Evolutionary conservation across 2,329 filamentous ascomycete species (phyloP).

Genomic region (Orbilia javanica): DNA sequence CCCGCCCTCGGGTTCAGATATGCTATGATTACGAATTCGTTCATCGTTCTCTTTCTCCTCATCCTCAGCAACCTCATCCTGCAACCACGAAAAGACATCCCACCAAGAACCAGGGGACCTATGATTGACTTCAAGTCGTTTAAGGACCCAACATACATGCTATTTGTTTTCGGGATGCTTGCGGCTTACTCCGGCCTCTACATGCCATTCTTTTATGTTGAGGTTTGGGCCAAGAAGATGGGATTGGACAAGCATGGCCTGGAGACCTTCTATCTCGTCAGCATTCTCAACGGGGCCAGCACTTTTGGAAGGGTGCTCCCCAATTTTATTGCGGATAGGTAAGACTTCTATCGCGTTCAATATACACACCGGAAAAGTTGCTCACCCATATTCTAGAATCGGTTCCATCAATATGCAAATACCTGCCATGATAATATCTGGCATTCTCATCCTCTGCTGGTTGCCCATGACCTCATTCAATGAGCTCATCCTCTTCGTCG

Average conservation of each 20-base stretch:
- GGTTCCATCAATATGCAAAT: slow-evolving; percentile 57
- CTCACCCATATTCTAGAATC: slow-evolving; percentile 25
- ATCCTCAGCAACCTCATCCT: slow-evolving; percentile 69
- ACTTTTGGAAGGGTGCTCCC: slow-evolving; percentile 68
- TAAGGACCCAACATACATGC: slow-evolving; percentile 68
- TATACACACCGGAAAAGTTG: background rate
- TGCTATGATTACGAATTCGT: slow-evolving; percentile 75
- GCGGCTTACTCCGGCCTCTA: slow-evolving; percentile 67
- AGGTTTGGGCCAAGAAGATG: slow-evolving; percentile 49
- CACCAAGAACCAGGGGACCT: slow-evolving; percentile 64
- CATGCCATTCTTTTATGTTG: slow-evolving; percentile 69
- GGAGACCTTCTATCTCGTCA: slow-evolving; percentile 66
- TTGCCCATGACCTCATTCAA: slow-evolving; percentile 64
- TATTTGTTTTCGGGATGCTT: slow-evolving; percentile 65
- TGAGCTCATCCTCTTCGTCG: slow-evolving; percentile 65
- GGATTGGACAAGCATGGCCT: slow-evolving; percentile 46
- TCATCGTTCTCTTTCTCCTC: slow-evolving; percentile 65
- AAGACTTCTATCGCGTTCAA: slow-evolving; percentile 1
- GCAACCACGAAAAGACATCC: slow-evolving; percentile 67
- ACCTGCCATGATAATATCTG: slow-evolving; percentile 65
- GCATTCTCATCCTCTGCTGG: slow-evolving; percentile 68
- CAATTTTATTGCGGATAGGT: slow-evolving; percentile 66
- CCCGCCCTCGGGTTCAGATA: slow-evolving; percentile 74
- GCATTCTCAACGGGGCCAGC: slow-evolving; percentile 68
- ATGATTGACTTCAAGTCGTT: slow-evolving; percentile 70